Evolutionary conservation across 1,284 basidiomycete species (phyloP), one percentile per base, ranked within the genome.

Genomic region (Earliella scabrosa): DNA sequence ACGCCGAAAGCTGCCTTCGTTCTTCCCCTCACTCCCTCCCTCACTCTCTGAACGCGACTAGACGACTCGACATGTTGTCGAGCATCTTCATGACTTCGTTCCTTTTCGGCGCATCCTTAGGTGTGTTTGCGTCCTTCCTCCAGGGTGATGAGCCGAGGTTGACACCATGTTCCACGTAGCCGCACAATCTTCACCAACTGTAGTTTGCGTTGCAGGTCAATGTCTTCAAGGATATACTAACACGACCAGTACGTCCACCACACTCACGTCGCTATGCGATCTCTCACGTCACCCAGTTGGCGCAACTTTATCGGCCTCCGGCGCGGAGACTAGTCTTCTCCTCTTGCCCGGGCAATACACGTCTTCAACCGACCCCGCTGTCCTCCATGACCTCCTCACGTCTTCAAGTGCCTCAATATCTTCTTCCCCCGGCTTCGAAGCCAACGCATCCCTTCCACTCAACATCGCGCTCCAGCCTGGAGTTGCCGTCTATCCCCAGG

Each of bases 131-230:
- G n/a, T n/a, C n/a, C n/a, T n/a, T n/a, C n/a, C n/a, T n/a, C n/a
- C n/a, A n/a, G n/a, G n/a, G n/a, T n/a, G n/a, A n/a, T n/a, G n/a
- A n/a, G n/a, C n/a, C 23, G 3, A n/a, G 6, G 8, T 18, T 26
- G 39, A 23, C 20, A n/a, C n/a, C n/a, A 2, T 20, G 10, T 41
- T 10, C 7, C 3, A 24, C 21, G 5, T 24, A 40, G 84, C 77
- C 69, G 83, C 85, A 59, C 82, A 86, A 76, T 78, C 80, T 66
- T 74, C 77, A 66, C 75, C 85, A 51, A 68, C 80, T 66, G 84
- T 90, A 56, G 77, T 91, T 57, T 91, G 88, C 79, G 75, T 90
- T 87, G 86, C 88, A 70, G 89, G 88, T 63, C 88, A 91, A 87
- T 91, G 88, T 76, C 74, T 90, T 57, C 79, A 90, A 71, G 88